phyloP scores from a whole-genome alignment of 2,329 filamentous ascomycete genomes.

The Penicillium capsulatum region DNA sequence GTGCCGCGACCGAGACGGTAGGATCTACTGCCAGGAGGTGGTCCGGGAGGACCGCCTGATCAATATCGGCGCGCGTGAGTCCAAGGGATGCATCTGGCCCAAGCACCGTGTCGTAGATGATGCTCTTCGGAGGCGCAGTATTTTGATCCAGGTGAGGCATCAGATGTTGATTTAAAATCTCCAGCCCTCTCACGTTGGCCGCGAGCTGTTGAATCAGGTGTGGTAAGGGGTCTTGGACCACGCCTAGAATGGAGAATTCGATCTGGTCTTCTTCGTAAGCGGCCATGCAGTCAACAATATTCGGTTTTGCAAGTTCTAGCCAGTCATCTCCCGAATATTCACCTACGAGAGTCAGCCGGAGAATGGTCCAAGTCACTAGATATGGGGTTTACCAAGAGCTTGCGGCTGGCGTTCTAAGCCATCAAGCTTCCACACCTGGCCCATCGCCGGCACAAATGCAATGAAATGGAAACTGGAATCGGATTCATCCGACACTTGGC shows the following conservation, averaged over 20 bases:
- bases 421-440: slow-evolving; percentile 81
- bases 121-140: slow-evolving; percentile 1
- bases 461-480: slow-evolving; percentile 81
- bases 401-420: slow-evolving; percentile 71
- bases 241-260: slow-evolving; percentile 72
- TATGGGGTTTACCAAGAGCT: slow-evolving; percentile 50
- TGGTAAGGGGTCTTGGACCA: slow-evolving; percentile 63
- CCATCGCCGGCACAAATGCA: slow-evolving; percentile 74
- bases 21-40: slow-evolving; percentile 23
- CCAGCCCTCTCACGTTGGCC: slow-evolving; percentile 45
- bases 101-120: slow-evolving; percentile 24
- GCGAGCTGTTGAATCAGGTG: slow-evolving; percentile 44
- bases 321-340: slow-evolving; percentile 55
- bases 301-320: slow-evolving; percentile 60
- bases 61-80: slow-evolving; percentile 33
- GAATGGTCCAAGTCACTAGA: not conserved
- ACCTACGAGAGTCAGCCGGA: slow-evolving; percentile 28
- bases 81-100: slow-evolving; percentile 37
- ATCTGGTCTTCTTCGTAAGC: slow-evolving; percentile 62
- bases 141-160: slow-evolving; percentile 1
- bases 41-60: slow-evolving; percentile 27
- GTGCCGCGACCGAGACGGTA: slow-evolving; percentile 23
- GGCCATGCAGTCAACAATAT: slow-evolving; percentile 64
- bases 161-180: slow-evolving; percentile 34
- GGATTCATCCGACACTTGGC: slow-evolving; percentile 45